Base-by-base conservation (phyloP, 805 yeast species). In the Ogataea paradorogensis region DNA sequence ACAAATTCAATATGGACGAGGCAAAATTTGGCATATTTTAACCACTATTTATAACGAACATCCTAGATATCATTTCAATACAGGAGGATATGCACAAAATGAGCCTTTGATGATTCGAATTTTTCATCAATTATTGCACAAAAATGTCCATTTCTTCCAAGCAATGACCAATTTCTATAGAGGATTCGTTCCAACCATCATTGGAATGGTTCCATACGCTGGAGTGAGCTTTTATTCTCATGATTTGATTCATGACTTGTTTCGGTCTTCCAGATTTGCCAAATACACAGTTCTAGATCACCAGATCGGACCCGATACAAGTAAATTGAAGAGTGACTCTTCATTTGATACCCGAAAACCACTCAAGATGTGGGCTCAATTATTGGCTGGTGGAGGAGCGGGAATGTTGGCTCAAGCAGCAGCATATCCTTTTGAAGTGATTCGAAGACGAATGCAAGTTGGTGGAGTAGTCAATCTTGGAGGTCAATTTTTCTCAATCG, bases 191-290 rank as follows among this genome's bases (percentile, higher is more conserved):
- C 96, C 99, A 14, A 93, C 99, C 0, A 81, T 93, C 31, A 54
- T 90, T 28, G 99, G 99, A 9, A 90, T 93, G 95, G 72, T 93
- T 15, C 99, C 99, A 1, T 93, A 93, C 59, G 99, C 99, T 1
- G 99, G 99, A 9, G 97, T 91, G 3, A 86, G 96, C 3, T 93
- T 93, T 56, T 85, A 89, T 65, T 85, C 96, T 4, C 98, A 93
- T 63, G 99, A 93, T 65, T 60, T 80, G 41, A 70, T 90, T 42
- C 98, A 91, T 63, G 99, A 93, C 63, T 54, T 90, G 1, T 78
- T 93, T 56, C 70, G 96, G 46, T 70, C 83, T n/a, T 69, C 71
- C 9, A 38, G 56, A 9, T 60, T 90, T 5, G 69, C 80, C 2
- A 63, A 67, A 10, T 76, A 78, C 49, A 74, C 88, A 0, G 80